Conservation (phyloP, 257 asterid genomes). For the Salvia rosmarinus region DNA sequence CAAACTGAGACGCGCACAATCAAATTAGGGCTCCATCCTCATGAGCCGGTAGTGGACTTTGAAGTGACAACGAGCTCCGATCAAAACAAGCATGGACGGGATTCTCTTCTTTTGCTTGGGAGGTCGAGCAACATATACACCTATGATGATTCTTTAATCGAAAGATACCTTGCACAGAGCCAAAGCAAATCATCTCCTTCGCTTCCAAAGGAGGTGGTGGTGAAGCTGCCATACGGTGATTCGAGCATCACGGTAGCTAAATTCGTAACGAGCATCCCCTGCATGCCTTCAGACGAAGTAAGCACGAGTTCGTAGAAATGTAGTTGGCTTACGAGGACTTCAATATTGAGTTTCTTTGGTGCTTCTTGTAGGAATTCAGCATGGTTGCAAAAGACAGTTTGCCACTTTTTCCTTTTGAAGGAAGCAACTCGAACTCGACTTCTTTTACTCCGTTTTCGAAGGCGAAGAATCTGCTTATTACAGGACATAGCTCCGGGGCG, state of each 20-base stretch:
- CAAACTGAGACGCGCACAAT: constrained; percentile 77
- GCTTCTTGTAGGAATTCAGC: constrained; percentile 55
- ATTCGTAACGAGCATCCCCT: constrained; percentile 59
- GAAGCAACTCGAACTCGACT: constrained; percentile 48
- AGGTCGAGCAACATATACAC: constrained; percentile 63
- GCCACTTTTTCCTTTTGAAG: constrained; percentile 71
- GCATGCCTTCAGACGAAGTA: constrained; percentile 63
- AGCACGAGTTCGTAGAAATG: constrained; percentile 20
- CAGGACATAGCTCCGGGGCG: constrained; percentile 83
- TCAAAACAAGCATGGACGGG: constrained; percentile 56
- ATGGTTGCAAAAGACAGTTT: constrained; percentile 51
- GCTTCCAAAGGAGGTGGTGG: constrained; percentile 64
- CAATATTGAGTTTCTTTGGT: neutral
- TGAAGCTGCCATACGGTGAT: constrained; percentile 81
- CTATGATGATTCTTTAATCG: constrained; percentile 68
- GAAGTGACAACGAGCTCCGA: constrained; percentile 63
- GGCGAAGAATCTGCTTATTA: constrained; percentile 68
- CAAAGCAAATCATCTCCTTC: constrained; percentile 81
- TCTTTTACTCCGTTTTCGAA: constrained; percentile 52
- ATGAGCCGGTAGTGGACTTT: constrained; percentile 66
- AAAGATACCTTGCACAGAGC: constrained; percentile 70
- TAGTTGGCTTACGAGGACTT: neutral
- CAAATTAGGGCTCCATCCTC: constrained; percentile 69
- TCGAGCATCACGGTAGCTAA: constrained; percentile 69
- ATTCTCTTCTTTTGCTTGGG: constrained; percentile 70